Base-by-base conservation (phyloP, 495 filamentous ascomycete species). In the Aspergillus ostianus region DNA sequence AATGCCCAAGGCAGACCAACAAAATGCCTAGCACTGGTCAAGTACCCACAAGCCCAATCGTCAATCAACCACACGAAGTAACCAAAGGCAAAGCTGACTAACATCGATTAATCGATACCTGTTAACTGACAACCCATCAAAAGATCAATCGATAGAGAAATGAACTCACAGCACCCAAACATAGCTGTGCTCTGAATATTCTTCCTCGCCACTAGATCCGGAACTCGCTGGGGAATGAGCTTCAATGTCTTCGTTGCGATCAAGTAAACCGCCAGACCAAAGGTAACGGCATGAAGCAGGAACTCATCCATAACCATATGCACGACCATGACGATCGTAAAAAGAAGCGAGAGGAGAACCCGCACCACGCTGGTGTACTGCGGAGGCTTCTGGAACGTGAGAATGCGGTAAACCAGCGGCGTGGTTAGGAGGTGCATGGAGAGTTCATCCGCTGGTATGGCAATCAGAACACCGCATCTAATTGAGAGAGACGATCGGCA, bases 371-470 rank as follows among this genome's bases (percentile, higher is more conserved):
- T 67, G 18, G 66, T 71, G 13, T 62, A 51, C 44, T 59, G 18
- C 15, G 71, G 62, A 10, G 68, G 63, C 9, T 70, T 64, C 50
- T 77, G 64, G 52, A 75, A 77, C 3, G 81, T 79, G 41, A 78
- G 72, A n/a, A 81, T 63, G 30, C 78, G 78, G 30, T 85, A 80
- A 0, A 85, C 66, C 26, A 85, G 70, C 8, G 78, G 71, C 54
- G 76, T 79, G 2, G 75, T 77, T 6, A 83, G 74, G 8, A 83
- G 65, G 48, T 81, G 75, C 84, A 87, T 87, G n/a, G 82, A 80
- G 30, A 85, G 68, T 55, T 85, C 83, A 56, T 76, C 73, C 60
- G 64, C 70, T 65, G 27, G 23, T 19, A 49, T 20, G 10, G 15
- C 1, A 4, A 13, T n/a, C 20, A 48, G 46, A 18, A 13, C 20